Base-by-base conservation (phyloP, 805 yeast species). In the Jamesozyma piceae region DNA sequence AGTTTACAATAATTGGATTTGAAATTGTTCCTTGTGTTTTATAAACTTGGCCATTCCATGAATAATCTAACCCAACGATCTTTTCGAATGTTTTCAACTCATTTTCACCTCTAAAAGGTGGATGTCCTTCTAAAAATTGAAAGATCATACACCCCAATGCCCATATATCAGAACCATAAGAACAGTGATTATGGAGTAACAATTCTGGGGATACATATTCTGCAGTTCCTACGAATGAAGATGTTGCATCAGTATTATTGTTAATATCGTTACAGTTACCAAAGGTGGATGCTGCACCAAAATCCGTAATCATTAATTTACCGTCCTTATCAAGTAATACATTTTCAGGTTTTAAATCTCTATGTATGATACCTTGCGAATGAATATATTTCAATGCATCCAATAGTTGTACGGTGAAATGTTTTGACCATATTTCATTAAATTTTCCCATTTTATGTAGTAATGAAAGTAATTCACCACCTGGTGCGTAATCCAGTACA, bases 171-270 rank as follows among this genome's bases (percentile, higher is more conserved):
- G 90, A 73, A 48, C 81, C 82, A 55, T 77, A 83, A 17, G 95
- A 92, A 57, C 95, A 86, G 30, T 74, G 69, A 59, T 90, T 92
- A 53, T 75, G 72, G 38, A 79, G 74, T 38, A 92, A 67, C 33
- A 92, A 66, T 60, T 92, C 98, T 0, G 97, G 98, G 0, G 95
- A 81, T 2, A 92, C 96, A 57, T 89, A 89, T 58, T 89, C 97
- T 0, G 97, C 97, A 1, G 98, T 90, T 0, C 98, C 98, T 3
- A 90, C 97, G 67, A 90, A 92, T 0, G 97, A 88, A 5, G 85
- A 83, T 13, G 51, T 42, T 3, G 31, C 20, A 35, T 19, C 18
- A 19, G 31, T 22, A 10, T 43, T 35, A 4, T 8, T 19, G 27
- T n/a, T 17, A 17, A 48, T 46, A 18, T 62, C 65, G 22, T 52